phyloP scores from a whole-genome alignment of 257 asterid species.

The Orobanche coerulescens region DNA sequence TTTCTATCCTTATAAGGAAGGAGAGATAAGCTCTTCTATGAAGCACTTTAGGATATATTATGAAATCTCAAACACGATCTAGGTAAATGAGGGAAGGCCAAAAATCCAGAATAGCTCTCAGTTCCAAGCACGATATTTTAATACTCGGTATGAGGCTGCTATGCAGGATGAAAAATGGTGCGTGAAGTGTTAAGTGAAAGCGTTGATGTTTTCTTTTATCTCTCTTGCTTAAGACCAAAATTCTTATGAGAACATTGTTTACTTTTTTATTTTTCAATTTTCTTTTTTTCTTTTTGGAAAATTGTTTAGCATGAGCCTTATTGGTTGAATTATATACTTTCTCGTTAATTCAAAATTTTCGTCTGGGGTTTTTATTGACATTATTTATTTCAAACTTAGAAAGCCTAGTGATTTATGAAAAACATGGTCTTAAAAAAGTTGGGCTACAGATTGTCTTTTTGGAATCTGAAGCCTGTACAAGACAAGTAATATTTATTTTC shows the following conservation, averaged over 20 bases:
- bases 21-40: not conserved
- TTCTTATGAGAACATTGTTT: not conserved
- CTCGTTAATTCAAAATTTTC: not conserved
- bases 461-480: not conserved
- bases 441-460: not conserved
- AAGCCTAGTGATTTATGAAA: not conserved
- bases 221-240: conserved; percentile 7
- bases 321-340: not conserved
- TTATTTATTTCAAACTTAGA: not conserved
- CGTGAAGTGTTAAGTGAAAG: not conserved
- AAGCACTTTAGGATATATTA: not conserved
- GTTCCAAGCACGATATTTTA: not conserved
- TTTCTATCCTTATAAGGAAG: not conserved
- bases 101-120: not conserved
- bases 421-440: not conserved
- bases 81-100: not conserved
- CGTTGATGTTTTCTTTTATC: not conserved
- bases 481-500: not conserved
- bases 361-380: conserved; percentile 1
- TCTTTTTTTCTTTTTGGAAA: not conserved
- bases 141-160: not conserved
- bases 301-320: not conserved
- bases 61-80: not conserved
- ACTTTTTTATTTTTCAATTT: not conserved
- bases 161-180: not conserved